phyloP scores from a whole-genome alignment of 169 alveolate species.

The Miamiensis avidus region DNA sequence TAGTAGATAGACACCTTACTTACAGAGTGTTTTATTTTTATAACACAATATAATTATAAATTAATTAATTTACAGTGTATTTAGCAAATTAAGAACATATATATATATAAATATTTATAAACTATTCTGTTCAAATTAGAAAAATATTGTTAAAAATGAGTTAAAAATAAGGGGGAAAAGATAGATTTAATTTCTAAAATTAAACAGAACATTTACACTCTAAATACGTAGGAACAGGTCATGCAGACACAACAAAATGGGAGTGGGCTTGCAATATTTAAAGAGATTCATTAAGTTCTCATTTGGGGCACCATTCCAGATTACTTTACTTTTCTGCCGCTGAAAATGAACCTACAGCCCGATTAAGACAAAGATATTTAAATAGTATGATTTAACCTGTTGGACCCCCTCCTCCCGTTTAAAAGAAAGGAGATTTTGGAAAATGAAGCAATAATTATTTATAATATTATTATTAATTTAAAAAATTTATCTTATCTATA shows the following conservation, averaged over 20 bases:
- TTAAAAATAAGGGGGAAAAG: not conserved
- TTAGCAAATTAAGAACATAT: too few relatives aligned
- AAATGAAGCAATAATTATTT: too few relatives aligned
- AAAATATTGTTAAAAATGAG: too few relatives aligned
- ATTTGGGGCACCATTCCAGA: constrained; percentile 36
- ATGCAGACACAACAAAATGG: constrained; percentile 30
- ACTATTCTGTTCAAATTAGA: too few relatives aligned
- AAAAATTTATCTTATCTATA: too few relatives aligned
- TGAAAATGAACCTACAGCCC: constrained; percentile 26
- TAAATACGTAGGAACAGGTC: constrained; percentile 31
- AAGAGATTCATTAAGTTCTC: constrained; percentile 35
- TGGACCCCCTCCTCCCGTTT: constrained; percentile 22
- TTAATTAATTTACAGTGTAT: too few relatives aligned
- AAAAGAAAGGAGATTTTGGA: constrained; percentile 13
- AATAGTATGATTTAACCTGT: constrained; percentile 29
- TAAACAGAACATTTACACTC: constrained; percentile 24
- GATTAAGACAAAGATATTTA: constrained; percentile 18
- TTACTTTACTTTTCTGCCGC: constrained; percentile 28
- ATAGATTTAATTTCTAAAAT: constrained; percentile 24
- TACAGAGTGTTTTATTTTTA: too few relatives aligned
- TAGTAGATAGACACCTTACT: too few relatives aligned
- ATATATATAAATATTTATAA: too few relatives aligned
- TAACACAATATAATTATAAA: too few relatives aligned
- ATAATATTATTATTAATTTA: too few relatives aligned
- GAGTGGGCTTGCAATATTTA: constrained; percentile 21